Percentiles rank a stretch among this genome's conserved stretches.
Evolutionary conservation across 78 protist species (phyloP).

Genomic region (Chrysochromulina tobinii): DNA sequence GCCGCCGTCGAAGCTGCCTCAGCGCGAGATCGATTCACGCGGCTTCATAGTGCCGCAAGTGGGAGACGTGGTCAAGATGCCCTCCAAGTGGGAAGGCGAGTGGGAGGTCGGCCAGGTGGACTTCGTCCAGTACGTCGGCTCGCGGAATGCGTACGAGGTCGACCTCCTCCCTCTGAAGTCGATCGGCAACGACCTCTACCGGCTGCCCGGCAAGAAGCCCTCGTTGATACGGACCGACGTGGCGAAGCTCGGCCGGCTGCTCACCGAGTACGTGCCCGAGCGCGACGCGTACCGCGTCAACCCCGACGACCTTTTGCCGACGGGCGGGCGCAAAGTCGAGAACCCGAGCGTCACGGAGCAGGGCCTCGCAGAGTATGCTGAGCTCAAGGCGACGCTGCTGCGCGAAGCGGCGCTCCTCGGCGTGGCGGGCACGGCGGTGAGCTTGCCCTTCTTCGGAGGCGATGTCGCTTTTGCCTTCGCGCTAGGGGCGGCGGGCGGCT

Average conservation of each 20-base stretch:
- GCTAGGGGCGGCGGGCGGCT: neutral
- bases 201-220: neutral
- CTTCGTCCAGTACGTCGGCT: neutral
- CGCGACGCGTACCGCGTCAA: neutral
- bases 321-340: too few relatives aligned
- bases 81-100: conserved; percentile 17
- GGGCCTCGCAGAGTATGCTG: neutral
- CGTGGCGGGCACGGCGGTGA: neutral
- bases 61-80: conserved; percentile 6
- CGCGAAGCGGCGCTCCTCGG: neutral
- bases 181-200: neutral
- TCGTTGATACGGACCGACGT: neutral
- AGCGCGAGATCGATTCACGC: neutral
- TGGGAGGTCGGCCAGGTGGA: conserved; percentile 21
- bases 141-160: neutral
- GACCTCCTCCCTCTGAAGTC: neutral
- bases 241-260: neutral
- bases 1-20: too few relatives aligned
- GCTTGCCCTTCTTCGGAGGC: neutral
- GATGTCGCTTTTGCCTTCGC: neutral
- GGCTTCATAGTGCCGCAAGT: conserved; percentile 9
- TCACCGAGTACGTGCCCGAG: neutral
- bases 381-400: neutral
- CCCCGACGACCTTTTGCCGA: neutral
- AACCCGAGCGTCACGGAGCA: neutral